A percentile compares a stretch with the other conserved stretches of the same genome.
These are phyloP conservation scores for Agroathelia rolfsii DNA, from an alignment of 1,284 basidiomycete species.

Conservation along the genomic window DNA sequence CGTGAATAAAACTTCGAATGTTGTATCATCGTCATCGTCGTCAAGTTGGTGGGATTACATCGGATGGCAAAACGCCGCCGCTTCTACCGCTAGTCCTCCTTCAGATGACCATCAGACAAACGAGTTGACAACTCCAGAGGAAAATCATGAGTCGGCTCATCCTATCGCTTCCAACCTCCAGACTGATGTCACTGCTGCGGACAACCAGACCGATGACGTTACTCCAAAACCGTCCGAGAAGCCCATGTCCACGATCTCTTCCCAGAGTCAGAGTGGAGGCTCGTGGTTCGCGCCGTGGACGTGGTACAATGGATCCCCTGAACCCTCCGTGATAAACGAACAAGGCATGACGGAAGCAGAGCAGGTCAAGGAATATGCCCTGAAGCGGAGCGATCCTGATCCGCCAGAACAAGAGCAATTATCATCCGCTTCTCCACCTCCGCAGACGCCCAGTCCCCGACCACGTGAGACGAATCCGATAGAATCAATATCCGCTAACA, in stretches of 20 bases:
- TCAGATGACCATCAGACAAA: too few species aligned
- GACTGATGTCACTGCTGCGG: constrained; percentile 1
- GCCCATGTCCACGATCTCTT: constrained; percentile 20
- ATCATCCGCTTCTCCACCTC: background rate
- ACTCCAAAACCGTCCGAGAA: constrained; percentile 3
- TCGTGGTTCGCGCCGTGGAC: constrained; percentile 49
- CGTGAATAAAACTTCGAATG: too few species aligned
- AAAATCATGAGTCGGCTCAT: constrained; percentile 4
- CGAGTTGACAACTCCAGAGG: too few species aligned
- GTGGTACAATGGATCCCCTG: constrained; percentile 29
- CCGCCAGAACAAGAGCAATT: background rate
- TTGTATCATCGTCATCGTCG: constrained; percentile 13
- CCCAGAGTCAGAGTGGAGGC: constrained; percentile 20
- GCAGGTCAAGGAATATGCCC: constrained; percentile 32
- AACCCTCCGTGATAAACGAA: too few species aligned
- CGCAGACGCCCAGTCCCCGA: constrained; percentile 3
- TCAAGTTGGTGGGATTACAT: constrained; percentile 51
- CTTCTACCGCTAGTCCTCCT: constrained; percentile 2
- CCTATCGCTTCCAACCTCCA: constrained; percentile 2
- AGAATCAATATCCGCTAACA: constrained; percentile 19
- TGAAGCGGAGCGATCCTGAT: constrained; percentile 22
- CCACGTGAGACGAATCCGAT: constrained; percentile 15
- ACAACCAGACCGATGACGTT: constrained; percentile 4
- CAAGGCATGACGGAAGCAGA: constrained; percentile 36
- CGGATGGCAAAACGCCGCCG: constrained; percentile 24